Percentiles rank a stretch among this genome's conserved stretches.
phyloP scores from a whole-genome alignment of 306 rosid species.

The Fragaria nilgerrensis region DNA sequence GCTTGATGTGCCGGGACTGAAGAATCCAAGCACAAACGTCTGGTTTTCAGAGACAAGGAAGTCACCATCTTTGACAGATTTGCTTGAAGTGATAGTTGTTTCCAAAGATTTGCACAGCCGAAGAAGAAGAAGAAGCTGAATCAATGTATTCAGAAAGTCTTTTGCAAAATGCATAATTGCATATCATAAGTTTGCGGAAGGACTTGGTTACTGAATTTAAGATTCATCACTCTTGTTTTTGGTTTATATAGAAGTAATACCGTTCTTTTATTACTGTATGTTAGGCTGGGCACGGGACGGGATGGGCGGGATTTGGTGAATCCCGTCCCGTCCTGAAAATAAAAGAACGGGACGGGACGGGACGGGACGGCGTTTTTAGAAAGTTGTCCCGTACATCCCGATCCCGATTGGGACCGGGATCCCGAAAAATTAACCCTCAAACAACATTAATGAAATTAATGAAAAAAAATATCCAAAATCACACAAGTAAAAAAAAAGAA shows the following conservation, averaged over 20 bases:
- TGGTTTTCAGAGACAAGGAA: conserved; percentile 43
- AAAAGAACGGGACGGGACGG: no score
- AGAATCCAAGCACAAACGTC: conserved; percentile 67
- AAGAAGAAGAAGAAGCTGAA: conserved; percentile 23
- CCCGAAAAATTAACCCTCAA: no score
- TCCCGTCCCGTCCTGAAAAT: no score
- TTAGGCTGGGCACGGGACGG: no score
- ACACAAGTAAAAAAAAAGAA: no score
- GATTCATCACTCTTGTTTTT: not conserved
- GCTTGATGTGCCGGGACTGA: conserved; percentile 43
- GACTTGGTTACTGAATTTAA: conserved; percentile 1
- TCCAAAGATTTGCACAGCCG: conserved; percentile 4
- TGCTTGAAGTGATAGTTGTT: conserved; percentile 2
- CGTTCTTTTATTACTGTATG: no score
- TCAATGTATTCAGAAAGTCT: conserved; percentile 16
- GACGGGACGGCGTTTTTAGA: no score
- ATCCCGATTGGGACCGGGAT: no score
- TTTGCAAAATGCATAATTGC: conserved; percentile 23
- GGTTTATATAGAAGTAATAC: not conserved
- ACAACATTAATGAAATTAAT: no score
- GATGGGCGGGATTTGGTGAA: no score
- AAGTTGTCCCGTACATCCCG: no score
- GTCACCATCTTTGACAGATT: conserved; percentile 45
- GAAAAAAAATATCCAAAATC: no score
- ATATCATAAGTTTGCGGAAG: not conserved